phyloP scores from a whole-genome alignment of 441 rosid species.

The Jatropha multifida region DNA sequence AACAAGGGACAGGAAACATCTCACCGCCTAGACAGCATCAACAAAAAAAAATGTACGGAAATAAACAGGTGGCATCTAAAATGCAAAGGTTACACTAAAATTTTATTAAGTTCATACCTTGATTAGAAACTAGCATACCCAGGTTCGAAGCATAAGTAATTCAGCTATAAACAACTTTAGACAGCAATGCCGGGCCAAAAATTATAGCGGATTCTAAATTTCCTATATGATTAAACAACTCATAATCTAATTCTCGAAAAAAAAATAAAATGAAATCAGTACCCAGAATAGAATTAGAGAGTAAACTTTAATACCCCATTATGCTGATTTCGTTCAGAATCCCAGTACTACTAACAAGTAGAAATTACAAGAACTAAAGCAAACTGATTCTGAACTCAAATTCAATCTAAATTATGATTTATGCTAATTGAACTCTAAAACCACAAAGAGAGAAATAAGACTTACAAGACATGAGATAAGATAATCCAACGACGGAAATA shows the following conservation, averaged over 20 bases:
- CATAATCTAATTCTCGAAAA: neutral
- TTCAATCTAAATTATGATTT: neutral
- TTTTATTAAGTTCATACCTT: too few species aligned
- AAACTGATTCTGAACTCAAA: conserved; percentile 8
- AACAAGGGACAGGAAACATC: neutral
- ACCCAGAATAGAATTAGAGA: neutral
- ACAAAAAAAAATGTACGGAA: neutral
- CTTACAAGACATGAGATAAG: conserved; percentile 92
- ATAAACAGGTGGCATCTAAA: neutral
- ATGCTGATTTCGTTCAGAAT: neutral
- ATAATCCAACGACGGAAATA: conserved; percentile 89
- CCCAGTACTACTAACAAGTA: too few species aligned
- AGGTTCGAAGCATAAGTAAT: neutral
- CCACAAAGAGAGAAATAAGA: conserved; percentile 3
- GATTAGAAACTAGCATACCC: neutral
- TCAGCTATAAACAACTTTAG: neutral
- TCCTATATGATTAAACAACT: neutral
- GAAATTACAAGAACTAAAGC: neutral
- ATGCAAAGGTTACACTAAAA: neutral
- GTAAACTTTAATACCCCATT: neutral
- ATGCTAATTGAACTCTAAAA: neutral
- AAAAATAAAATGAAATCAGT: neutral
- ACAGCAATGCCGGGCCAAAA: neutral
- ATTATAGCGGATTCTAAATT: neutral
- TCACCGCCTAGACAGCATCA: neutral